These are phyloP conservation scores for Massarina eburnea DNA, from an alignment of 2,329 filamentous ascomycete genomes.

Conservation along the genomic window DNA sequence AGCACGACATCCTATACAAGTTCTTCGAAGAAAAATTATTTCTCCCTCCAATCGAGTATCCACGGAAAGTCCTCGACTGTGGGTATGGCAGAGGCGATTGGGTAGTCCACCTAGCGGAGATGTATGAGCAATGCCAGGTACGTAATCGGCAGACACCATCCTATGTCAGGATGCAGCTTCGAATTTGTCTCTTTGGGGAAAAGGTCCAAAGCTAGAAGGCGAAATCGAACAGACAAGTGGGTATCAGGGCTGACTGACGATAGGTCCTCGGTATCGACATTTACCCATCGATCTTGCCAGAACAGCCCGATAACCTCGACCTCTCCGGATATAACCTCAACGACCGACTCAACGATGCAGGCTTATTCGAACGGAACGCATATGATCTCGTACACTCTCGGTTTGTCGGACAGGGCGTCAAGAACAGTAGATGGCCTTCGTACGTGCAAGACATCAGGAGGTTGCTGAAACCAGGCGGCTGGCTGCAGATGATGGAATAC, in stretches of 20 bases:
- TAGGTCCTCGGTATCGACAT: conserved; percentile 44
- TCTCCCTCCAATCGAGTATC: conserved; percentile 32
- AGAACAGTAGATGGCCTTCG: conserved; percentile 69
- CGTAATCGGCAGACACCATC: conserved; percentile 8
- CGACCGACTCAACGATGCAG: conserved; percentile 38
- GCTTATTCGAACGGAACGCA: conserved; percentile 62
- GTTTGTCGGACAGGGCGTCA: conserved; percentile 70
- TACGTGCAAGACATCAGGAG: conserved; percentile 77
- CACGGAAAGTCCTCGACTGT: conserved; percentile 41
- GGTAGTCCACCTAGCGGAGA: conserved; percentile 40
- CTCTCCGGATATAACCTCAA: conserved; percentile 42
- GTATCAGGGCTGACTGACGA: conserved; percentile 12
- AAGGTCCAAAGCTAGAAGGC: too few relatives aligned
- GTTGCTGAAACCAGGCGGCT: conserved; percentile 73
- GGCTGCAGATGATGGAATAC: conserved; percentile 86
- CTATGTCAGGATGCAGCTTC: too few relatives aligned
- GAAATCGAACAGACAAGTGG: not conserved
- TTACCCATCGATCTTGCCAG: conserved; percentile 35
- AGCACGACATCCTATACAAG: conserved; percentile 36
- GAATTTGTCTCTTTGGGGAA: too few relatives aligned
- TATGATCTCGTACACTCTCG: conserved; percentile 86
- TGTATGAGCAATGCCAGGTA: conserved; percentile 42
- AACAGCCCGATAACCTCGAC: conserved; percentile 42
- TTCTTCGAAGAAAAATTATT: conserved; percentile 34
- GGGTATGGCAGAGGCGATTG: conserved; percentile 44